A percentile compares a stretch with the other conserved stretches of the same genome.
Evolutionary conservation across 768 basidiomycete genomes (phyloP).

Genomic region (Galerina marginata): DNA sequence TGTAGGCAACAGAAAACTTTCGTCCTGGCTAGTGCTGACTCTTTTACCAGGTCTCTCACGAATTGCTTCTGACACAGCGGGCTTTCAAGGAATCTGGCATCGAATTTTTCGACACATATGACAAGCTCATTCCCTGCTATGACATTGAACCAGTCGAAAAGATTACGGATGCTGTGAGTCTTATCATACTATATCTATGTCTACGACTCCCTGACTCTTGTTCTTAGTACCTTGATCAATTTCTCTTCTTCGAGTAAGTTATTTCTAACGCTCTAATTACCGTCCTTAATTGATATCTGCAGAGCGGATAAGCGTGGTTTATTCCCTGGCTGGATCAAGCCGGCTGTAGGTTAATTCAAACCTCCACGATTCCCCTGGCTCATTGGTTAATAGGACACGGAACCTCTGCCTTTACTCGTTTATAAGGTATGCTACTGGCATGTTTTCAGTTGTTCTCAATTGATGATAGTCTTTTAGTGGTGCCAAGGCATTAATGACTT

Average conservation of each 20-base stretch:
- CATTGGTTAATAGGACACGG: constrained; percentile 65
- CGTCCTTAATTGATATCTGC: constrained; percentile 6
- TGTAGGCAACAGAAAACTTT: constrained; percentile 51
- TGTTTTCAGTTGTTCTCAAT: background rate
- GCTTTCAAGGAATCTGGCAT: constrained; percentile 99
- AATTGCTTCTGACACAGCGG: constrained; percentile 93
- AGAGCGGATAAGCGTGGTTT: constrained; percentile 95
- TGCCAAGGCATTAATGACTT: constrained; percentile 99
- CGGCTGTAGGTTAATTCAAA: constrained; percentile 55
- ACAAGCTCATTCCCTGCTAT: constrained; percentile 98
- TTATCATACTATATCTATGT: background rate
- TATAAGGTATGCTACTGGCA: constrained; percentile 66
- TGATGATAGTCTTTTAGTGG: constrained; percentile 56
- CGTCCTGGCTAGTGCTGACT: background rate
- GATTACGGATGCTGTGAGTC: constrained; percentile 93
- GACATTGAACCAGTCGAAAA: constrained; percentile 99
- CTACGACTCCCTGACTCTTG: constrained; percentile 14
- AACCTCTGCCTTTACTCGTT: constrained; percentile 94
- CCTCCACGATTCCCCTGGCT: constrained; percentile 7
- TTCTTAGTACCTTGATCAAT: constrained; percentile 89
- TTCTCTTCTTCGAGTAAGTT: constrained; percentile 90
- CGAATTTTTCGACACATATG: constrained; percentile 96
- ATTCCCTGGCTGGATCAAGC: constrained; percentile 99
- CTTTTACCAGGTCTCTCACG: constrained; percentile 74
- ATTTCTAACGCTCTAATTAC: background rate